Conservation (phyloP, 164 flowering plant species). For the Piper longum region DNA sequence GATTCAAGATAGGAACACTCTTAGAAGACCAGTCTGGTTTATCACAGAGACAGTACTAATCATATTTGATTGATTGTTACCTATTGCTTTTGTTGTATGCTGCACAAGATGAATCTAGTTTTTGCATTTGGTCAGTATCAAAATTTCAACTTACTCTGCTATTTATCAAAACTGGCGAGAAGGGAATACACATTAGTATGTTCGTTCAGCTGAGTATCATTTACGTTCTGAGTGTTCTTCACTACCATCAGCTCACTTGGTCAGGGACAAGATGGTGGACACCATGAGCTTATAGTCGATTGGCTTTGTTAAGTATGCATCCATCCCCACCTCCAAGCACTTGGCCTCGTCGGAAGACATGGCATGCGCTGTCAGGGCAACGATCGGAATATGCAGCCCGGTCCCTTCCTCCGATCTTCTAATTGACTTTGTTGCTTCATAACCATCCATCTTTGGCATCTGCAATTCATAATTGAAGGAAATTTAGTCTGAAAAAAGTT, state of each 20-base stretch:
- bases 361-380: slow-evolving; percentile 95
- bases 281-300: slow-evolving; percentile 81
- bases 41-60: no score
- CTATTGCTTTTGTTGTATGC: no score
- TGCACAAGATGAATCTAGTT: no score
- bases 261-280: slow-evolving; percentile 70
- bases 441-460: slow-evolving; percentile 99
- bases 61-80: no score
- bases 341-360: slow-evolving; percentile 97
- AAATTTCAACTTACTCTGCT: no score
- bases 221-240: no score
- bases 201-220: no score
- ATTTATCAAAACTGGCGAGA: no score
- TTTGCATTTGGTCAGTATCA: no score
- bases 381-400: slow-evolving; percentile 65
- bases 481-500: not conserved
- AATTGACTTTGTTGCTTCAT: slow-evolving; percentile 87
- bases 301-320: slow-evolving; percentile 92
- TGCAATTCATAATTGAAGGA: slow-evolving; percentile 11
- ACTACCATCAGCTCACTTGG: slow-evolving; percentile 2
- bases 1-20: no score
- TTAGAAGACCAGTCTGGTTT: no score
- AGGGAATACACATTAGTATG: no score
- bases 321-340: slow-evolving; percentile 96
- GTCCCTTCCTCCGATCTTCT: slow-evolving; percentile 59